These are phyloP conservation scores for Chlamydomonas sphaeroides DNA, from an alignment of 139 green algal species.

Conservation along the genomic window DNA sequence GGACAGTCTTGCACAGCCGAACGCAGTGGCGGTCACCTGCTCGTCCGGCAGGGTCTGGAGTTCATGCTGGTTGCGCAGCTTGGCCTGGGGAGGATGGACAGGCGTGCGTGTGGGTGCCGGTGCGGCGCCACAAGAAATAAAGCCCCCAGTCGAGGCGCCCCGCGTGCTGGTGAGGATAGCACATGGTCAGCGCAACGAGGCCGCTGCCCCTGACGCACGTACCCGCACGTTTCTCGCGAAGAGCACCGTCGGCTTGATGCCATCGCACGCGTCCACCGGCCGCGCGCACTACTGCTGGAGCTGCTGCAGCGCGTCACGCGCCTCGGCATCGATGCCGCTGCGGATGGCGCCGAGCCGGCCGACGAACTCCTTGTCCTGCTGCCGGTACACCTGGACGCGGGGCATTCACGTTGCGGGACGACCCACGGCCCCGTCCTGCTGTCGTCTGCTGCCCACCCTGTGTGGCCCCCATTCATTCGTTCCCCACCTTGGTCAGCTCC, in stretches of 20 bases:
- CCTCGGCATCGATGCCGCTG: background rate
- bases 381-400: slow-evolving; percentile 59
- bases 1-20: too few species aligned
- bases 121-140: too few species aligned
- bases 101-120: too few species aligned
- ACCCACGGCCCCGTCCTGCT: too few species aligned
- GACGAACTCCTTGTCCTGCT: slow-evolving; percentile 53
- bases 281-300: background rate
- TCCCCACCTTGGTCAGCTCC: slow-evolving; percentile 38
- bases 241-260: slow-evolving; percentile 14
- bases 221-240: background rate
- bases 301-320: background rate
- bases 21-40: too few species aligned
- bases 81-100: background rate
- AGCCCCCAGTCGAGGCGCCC: too few species aligned
- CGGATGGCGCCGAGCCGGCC: slow-evolving; percentile 56
- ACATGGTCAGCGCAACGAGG: background rate
- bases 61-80: background rate
- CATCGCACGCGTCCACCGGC: background rate
- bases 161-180: too few species aligned
- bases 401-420: too few species aligned
- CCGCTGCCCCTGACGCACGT: too few species aligned
- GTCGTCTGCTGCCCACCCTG: too few species aligned
- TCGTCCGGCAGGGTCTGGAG: background rate
- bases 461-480: too few species aligned